Conservation (phyloP, 2,329 filamentous ascomycete genomes). For the Aspergillus persii region DNA sequence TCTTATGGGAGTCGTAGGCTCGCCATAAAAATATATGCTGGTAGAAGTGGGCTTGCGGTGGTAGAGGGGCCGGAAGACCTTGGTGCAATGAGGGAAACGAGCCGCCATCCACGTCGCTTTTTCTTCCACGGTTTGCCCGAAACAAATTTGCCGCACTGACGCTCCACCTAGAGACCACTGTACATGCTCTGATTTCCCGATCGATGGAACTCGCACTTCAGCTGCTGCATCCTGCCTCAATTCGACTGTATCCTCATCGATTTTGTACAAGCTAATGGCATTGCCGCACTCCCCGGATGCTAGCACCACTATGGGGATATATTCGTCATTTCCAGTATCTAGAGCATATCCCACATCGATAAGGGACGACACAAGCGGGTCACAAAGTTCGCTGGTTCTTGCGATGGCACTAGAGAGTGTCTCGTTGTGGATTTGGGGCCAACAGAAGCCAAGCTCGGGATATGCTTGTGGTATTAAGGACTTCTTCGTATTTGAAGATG, state of each 20-base stretch:
- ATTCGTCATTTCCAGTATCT: conserved; percentile 31
- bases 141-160: conserved; percentile 55
- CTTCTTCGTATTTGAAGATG: conserved; percentile 19
- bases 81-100: conserved; percentile 46
- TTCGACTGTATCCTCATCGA: conserved; percentile 30
- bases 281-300: conserved; percentile 48
- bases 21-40: conserved; percentile 13
- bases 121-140: conserved; percentile 46
- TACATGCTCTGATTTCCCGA: conserved; percentile 42
- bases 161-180: conserved; percentile 51
- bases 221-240: conserved; percentile 13
- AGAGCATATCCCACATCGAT: conserved; percentile 52
- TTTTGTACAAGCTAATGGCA: conserved; percentile 44
- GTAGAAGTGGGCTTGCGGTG: conserved; percentile 29
- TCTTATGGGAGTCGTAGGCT: conserved; percentile 6
- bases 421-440: conserved; percentile 30
- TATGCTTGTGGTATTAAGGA: conserved; percentile 27
- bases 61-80: conserved; percentile 48
- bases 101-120: conserved; percentile 49
- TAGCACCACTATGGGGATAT: conserved; percentile 37
- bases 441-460: conserved; percentile 37
- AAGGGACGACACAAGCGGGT: conserved; percentile 39
- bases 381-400: conserved; percentile 27
- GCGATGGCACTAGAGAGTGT: conserved; percentile 33
- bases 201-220: conserved; percentile 40